Percentiles rank a stretch among this genome's conserved stretches.
Evolutionary conservation across 148 eudicot genomes (phyloP).

Genomic region (Spergularia marina): DNA sequence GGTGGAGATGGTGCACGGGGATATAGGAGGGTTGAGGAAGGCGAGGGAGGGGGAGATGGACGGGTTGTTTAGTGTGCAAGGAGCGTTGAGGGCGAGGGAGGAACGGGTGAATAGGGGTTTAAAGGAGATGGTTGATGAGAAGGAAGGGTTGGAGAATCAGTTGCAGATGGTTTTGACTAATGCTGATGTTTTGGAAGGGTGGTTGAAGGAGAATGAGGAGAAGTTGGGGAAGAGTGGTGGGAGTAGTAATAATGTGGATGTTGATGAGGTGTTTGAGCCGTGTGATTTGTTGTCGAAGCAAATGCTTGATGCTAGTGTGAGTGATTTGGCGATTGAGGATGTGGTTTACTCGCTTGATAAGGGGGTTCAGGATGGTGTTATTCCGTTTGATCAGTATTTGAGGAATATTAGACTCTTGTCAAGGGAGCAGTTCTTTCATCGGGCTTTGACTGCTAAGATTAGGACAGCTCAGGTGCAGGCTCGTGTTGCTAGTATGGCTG

Average conservation of each 20-base stretch:
- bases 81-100: slow-evolving; percentile 58
- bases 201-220: slow-evolving; percentile 79
- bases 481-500: slow-evolving; percentile 83
- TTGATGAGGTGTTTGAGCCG: slow-evolving; percentile 72
- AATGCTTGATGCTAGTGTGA: slow-evolving; percentile 65
- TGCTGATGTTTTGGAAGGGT: slow-evolving; percentile 68
- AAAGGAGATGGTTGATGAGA: slow-evolving; percentile 77
- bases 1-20: slow-evolving; percentile 63
- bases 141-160: slow-evolving; percentile 79
- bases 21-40: slow-evolving; percentile 67
- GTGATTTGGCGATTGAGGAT: slow-evolving; percentile 93
- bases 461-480: slow-evolving; percentile 83
- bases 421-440: slow-evolving; percentile 83
- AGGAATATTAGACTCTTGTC: slow-evolving; percentile 78
- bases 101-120: slow-evolving; percentile 52
- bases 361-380: slow-evolving; percentile 75
- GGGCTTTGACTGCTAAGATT: slow-evolving; percentile 66
- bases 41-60: slow-evolving; percentile 81
- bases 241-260: slow-evolving; percentile 33
- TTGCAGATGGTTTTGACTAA: slow-evolving; percentile 82
- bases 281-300: slow-evolving; percentile 75
- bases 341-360: slow-evolving; percentile 78
- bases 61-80: slow-evolving; percentile 62
- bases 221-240: slow-evolving; percentile 35
- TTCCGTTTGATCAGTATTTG: slow-evolving; percentile 81